Evolutionary conservation across 257 asterid species (phyloP), one percentile per base, ranked within the genome.

Genomic region (Solanum chmielewskii): DNA sequence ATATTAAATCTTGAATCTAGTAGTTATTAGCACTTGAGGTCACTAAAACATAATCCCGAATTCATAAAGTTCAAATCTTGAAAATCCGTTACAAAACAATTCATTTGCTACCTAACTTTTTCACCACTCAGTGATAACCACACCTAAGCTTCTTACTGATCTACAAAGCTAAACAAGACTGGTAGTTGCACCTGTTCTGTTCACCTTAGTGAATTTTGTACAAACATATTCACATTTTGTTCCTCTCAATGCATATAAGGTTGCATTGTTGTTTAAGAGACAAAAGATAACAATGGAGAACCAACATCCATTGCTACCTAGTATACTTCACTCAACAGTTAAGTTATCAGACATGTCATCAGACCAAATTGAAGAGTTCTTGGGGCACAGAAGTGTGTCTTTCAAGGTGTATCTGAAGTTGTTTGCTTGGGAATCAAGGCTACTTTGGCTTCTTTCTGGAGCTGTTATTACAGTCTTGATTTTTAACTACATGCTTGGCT

Each of bases 391-490:
- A 52, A 87, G 86, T 20, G 85, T 78, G 14, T 56, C 85, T 1
- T n/a, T 74, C 82, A 49, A 87, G 27, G 62, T 87, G 89, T 90
- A 89, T 74, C 77, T 89, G 41, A 70, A 85, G 85, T 87, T 90
- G 11, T 37, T 85, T 42, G 89, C 85, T 29, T 85, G 91, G 92
- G 92, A 90, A 86, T 90, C 89, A 39, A 87, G 88, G 83, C 88
- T 85, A 2, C 90, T 89, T 23, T 83, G 92, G 90, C 27, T 87
- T 25, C 87, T 90, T 14, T 90, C 91, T 1, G 89, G 90, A 13
- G 88, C 92, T 44, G 89, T 90, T 10, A 87, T 89, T 52, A 12
- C 49, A 71, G 88, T 90, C 77, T 86, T 86, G 80, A 52, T 87
- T 33, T 88, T 88, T 23, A 88, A 85, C 35, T 87, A 85, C 49